These are phyloP conservation scores for Huntiella savannae DNA, from an alignment of 2,329 filamentous ascomycete genomes.

Conservation along the genomic window DNA sequence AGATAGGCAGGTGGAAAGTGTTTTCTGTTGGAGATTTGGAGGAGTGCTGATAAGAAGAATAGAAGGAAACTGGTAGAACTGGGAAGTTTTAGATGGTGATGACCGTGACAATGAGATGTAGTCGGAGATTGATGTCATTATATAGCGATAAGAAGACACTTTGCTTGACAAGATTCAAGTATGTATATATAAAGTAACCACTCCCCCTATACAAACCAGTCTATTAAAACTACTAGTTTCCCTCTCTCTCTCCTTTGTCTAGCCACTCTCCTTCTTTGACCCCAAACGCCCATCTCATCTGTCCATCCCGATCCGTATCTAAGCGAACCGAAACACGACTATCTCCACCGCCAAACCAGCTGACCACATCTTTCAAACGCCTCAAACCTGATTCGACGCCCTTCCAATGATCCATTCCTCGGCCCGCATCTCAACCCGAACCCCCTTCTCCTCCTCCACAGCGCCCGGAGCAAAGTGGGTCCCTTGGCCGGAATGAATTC, in stretches of 20 bases:
- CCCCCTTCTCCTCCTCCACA: not conserved
- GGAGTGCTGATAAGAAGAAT: not conserved
- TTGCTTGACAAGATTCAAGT: too few relatives aligned
- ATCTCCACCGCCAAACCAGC: not conserved
- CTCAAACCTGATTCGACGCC: not conserved
- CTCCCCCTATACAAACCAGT: too few relatives aligned
- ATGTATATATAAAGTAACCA: too few relatives aligned
- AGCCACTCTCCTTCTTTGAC: too few relatives aligned
- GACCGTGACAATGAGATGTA: not conserved
- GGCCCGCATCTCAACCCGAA: not conserved
- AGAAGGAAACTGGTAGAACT: not conserved
- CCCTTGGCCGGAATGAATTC: constrained; percentile 7
- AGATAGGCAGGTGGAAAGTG: not conserved
- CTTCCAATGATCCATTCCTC: too few relatives aligned
- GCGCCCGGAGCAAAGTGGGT: not conserved
- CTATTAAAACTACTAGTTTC: too few relatives aligned
- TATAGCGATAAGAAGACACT: too few relatives aligned
- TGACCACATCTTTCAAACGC: not conserved
- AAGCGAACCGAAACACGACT: not conserved
- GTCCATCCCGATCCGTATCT: too few relatives aligned
- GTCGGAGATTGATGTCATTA: not conserved
- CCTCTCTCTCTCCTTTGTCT: too few relatives aligned
- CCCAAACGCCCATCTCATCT: too few relatives aligned
- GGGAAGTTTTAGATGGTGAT: not conserved
- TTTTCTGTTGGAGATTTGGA: not conserved